These are phyloP conservation scores for Phyllosticta citribraziliensis DNA, from an alignment of 2,329 filamentous ascomycete genomes.

Conservation along the genomic window DNA sequence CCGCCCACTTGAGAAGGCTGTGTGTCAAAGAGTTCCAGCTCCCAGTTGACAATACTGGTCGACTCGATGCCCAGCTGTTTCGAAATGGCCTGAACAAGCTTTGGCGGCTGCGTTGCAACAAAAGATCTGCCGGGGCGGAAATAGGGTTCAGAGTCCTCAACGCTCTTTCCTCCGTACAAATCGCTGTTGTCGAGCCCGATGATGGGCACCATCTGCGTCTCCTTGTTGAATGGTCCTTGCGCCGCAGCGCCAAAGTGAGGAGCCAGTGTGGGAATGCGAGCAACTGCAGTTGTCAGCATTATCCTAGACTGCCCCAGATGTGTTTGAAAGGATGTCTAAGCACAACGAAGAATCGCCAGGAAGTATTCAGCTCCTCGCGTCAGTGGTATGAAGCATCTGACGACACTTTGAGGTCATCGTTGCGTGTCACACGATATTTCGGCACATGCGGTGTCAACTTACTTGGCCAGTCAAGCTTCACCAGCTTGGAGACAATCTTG, in stretches of 20 bases:
- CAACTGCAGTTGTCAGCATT: slow-evolving; percentile 41
- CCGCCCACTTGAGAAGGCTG: slow-evolving; percentile 79
- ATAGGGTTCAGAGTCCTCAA: slow-evolving; percentile 22
- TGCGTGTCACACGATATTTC: no score
- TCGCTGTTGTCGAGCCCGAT: slow-evolving; percentile 76
- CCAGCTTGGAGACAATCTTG: slow-evolving; percentile 71
- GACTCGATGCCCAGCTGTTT: slow-evolving; percentile 65
- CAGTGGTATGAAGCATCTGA: no score
- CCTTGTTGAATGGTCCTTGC: slow-evolving; percentile 61
- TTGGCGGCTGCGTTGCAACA: slow-evolving; percentile 70
- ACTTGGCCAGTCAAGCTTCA: slow-evolving; percentile 87
- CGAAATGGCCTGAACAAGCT: slow-evolving; percentile 74
- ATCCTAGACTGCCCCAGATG: background rate
- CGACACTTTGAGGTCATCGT: no score
- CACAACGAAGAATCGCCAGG: background rate
- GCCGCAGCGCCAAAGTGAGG: slow-evolving; percentile 80
- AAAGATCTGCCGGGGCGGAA: slow-evolving; percentile 49
- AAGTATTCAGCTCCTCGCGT: background rate
- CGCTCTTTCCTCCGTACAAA: slow-evolving; percentile 21
- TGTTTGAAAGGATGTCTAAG: background rate
- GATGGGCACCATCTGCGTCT: slow-evolving; percentile 91
- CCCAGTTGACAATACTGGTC: slow-evolving; percentile 84
- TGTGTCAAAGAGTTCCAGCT: slow-evolving; percentile 86
- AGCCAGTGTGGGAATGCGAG: slow-evolving; percentile 80
- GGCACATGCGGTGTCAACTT: slow-evolving; percentile 17